A percentile compares a stretch with the other conserved stretches of the same genome.
phyloP scores from a whole-genome alignment of 78 protist species.

The Isochrysis galbana region DNA sequence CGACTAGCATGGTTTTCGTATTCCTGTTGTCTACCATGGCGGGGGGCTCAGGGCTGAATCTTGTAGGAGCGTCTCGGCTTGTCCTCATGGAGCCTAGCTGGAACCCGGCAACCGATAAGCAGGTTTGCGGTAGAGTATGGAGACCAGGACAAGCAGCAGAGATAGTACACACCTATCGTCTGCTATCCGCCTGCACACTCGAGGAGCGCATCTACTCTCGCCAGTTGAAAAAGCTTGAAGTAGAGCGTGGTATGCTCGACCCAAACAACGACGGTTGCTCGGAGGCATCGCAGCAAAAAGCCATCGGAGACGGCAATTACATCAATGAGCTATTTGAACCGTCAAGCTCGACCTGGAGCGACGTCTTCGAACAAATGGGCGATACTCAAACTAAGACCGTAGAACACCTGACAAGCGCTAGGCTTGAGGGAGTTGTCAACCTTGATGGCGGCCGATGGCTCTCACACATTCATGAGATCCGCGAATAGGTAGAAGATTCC shows the following conservation, averaged over 20 bases:
- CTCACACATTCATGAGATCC: background rate
- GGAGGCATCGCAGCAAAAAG: background rate
- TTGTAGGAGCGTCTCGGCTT: conserved; percentile 90
- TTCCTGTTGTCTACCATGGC: conserved; percentile 84
- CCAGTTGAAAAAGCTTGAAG: background rate
- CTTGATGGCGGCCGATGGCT: background rate
- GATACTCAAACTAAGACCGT: background rate
- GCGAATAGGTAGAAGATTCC: too few species aligned
- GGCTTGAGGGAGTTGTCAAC: background rate
- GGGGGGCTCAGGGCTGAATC: conserved; percentile 93
- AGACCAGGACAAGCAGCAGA: background rate
- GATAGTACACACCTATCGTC: background rate
- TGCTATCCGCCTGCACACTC: background rate
- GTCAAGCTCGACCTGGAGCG: background rate
- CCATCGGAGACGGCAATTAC: background rate
- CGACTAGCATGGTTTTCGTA: background rate
- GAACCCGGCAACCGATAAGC: background rate
- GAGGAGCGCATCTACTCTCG: background rate
- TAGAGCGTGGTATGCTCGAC: background rate
- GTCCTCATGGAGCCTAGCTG: conserved; percentile 49
- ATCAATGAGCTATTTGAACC: background rate
- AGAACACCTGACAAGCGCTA: background rate
- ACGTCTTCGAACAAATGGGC: background rate
- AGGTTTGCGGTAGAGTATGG: background rate
- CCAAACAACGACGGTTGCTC: background rate